Percentiles rank a stretch among this genome's conserved stretches.
These are phyloP conservation scores for Pelargonium australe DNA, from an alignment of 441 rosid genomes.

Conservation along the genomic window DNA sequence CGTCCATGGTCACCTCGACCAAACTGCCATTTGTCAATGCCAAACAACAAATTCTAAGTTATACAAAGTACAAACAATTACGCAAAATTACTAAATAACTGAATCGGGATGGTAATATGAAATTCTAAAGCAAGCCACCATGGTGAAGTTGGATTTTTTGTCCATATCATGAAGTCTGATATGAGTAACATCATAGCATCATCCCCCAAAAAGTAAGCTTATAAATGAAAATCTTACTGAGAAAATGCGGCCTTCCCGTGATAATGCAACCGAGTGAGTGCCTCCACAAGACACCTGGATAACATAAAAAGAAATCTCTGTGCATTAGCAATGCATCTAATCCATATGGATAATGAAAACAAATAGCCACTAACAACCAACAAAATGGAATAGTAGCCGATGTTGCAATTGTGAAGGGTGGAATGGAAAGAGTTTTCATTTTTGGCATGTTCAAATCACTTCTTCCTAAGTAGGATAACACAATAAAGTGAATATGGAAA, in stretches of 20 bases:
- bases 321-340: no score
- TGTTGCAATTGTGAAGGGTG: no score
- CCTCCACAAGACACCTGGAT: conserved; percentile 95
- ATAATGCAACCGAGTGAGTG: conserved; percentile 92
- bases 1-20: conserved; percentile 99
- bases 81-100: conserved; percentile 1
- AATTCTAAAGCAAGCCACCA: no score
- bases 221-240: conserved; percentile 45
- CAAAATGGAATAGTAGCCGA: no score
- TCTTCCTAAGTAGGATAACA: no score
- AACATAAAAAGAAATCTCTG: background rate
- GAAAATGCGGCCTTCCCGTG: conserved; percentile 72
- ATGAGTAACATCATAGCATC: no score
- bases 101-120: no score
- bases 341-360: no score
- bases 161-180: background rate
- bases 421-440: no score
- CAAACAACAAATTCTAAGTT: background rate
- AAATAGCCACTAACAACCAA: no score
- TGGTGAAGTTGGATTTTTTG: background rate
- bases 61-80: background rate
- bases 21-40: conserved; percentile 40
- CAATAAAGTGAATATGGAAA: no score
- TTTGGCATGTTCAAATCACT: no score
- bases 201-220: background rate